Base-by-base conservation (phyloP, 2,329 filamentous ascomycete species). In the Lasiodiplodia gonubiensis region DNA sequence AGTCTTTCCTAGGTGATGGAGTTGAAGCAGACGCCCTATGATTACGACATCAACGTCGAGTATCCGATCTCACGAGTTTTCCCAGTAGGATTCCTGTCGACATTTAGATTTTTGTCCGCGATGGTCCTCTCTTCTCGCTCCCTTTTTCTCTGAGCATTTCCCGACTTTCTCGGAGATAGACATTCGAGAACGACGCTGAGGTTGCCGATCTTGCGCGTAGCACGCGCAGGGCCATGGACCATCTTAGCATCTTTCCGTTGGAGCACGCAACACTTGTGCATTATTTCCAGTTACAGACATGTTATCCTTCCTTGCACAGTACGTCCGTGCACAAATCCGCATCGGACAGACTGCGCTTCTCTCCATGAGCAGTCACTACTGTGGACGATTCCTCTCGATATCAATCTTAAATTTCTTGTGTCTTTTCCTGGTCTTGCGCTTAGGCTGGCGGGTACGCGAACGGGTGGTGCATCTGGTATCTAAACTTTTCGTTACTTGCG, bases 401-500 rank as follows among this genome's bases (percentile, higher is more conserved):
- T 63, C 59, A 63, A 35, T 46, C n/a, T 21, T 63, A 51, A 51
- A n/a, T 53, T 64, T 27, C 61, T 64, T 64, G 61, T 64, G 25
- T 53, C 42, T 42, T 33, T 64, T 30, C 25, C 37, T 64, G 48
- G 21, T 42, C 37, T 64, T 42, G 61, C 61, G 49, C 48, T 64
- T 51, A 53, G 61, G 48, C 30, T 53, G 61, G 48, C 49, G 48
- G 49, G 37, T 64, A 25, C 23, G 61, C 61, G 61, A 64, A 53
- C 51, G 51, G 61, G 61, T 54, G 51, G 48, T 64, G 61, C 61
- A 64, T 64, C 61, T 64, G 61, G 61, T 64, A 64, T 53, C 61
- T 64, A 54, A 46, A 39, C 23, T 46, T 64, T 63, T 51, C 46
- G 42, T 63, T 49, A 46, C 46, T 51, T 51, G 59, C 46, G 59